phyloP scores from a whole-genome alignment of 140 eudicot genomes.

The Stevia rebaudiana region DNA sequence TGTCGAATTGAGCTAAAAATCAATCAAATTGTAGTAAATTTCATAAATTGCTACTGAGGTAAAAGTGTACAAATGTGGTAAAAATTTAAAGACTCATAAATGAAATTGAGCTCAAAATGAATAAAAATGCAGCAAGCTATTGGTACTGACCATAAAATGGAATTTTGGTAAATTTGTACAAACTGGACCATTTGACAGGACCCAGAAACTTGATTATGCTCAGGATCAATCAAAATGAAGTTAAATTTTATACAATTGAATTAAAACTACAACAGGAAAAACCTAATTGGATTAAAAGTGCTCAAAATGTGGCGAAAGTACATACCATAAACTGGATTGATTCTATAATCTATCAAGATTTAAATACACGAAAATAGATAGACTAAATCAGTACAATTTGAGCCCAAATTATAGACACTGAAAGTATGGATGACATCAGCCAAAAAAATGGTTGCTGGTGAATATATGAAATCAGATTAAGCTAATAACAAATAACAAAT shows the following conservation, averaged over 20 bases:
- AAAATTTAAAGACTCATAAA: constrained; percentile 8
- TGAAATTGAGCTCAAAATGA: constrained; percentile 9
- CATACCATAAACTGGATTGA: constrained; percentile 2
- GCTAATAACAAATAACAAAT: not conserved
- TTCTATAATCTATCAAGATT: constrained; percentile 6
- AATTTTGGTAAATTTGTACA: constrained; percentile 13
- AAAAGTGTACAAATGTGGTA: constrained; percentile 2
- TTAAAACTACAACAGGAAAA: not conserved
- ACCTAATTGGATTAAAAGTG: not conserved
- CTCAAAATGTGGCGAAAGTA: not conserved
- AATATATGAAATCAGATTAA: not conserved
- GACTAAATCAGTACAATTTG: too few relatives aligned
- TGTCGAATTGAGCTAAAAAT: constrained; percentile 4
- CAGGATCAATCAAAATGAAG: constrained; percentile 18
- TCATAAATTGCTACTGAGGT: not conserved
- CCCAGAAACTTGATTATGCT: constrained; percentile 15
- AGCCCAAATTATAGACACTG: too few relatives aligned
- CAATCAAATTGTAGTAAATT: constrained; percentile 1
- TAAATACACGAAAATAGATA: too few relatives aligned
- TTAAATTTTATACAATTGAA: not conserved
- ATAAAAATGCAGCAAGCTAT: constrained; percentile 9
- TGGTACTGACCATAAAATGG: constrained; percentile 12
- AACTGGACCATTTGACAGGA: constrained; percentile 4
- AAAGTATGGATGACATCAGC: too few relatives aligned
- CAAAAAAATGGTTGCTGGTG: too few relatives aligned